Evolutionary conservation across 345 rosid species (phyloP).

Genomic region (Gossypium rotundifolium): DNA sequence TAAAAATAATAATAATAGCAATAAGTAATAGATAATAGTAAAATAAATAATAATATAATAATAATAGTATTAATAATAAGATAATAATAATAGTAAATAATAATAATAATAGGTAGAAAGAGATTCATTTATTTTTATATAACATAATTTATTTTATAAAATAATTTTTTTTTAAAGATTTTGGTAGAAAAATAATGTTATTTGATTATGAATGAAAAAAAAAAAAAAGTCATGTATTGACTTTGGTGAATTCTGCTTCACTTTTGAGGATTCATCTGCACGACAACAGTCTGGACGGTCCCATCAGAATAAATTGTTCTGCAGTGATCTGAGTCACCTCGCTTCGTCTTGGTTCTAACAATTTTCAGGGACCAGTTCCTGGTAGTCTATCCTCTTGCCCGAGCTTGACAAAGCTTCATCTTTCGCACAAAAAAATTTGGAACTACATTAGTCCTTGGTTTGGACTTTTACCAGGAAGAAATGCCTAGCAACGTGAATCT

Average conservation of each 20-base stretch:
- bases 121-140: too few species aligned
- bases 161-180: too few species aligned
- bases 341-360: constrained; percentile 20
- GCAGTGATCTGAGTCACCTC: constrained; percentile 18
- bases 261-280: constrained; percentile 15
- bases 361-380: constrained; percentile 19
- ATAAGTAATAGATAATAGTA: too few species aligned
- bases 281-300: constrained; percentile 23
- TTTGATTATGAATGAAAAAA: too few species aligned
- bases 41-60: too few species aligned
- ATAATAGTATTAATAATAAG: too few species aligned
- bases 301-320: constrained; percentile 26
- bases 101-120: too few species aligned
- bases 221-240: too few species aligned
- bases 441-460: not conserved
- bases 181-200: too few species aligned
- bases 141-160: too few species aligned
- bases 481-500: constrained; percentile 1
- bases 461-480: not conserved
- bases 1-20: too few species aligned
- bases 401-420: constrained; percentile 9
- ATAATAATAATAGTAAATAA: too few species aligned
- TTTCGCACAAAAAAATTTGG: constrained; percentile 6
- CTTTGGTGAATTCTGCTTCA: constrained; percentile 30
- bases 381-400: constrained; percentile 21